Evolutionary conservation across 73 alveolate genomes (phyloP), one percentile per base, ranked within the genome.

Genomic region (Tetrahymena borealis): DNA sequence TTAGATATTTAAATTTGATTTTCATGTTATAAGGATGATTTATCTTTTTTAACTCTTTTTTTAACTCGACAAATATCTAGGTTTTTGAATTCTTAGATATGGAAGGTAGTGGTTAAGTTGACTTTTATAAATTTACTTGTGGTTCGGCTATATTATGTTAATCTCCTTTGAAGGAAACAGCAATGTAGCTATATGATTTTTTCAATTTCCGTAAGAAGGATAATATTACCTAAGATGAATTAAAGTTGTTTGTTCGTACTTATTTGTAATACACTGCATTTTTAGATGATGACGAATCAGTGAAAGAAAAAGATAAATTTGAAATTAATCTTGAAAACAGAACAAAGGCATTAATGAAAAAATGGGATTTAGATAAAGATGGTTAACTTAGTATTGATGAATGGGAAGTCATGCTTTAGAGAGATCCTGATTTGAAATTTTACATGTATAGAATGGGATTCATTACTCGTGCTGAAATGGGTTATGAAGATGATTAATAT

Each of bases 321-420:
- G n/a, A n/a, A n/a, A n/a, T n/a, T n/a, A n/a, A n/a, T n/a, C n/a
- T 93, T 3, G 42, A 38, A 39, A 91, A 93, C 9, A 93, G 79
- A 93, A 20, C 39, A 15, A 13, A 28, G 79, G 33, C 90, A 33
- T 85, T 60, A 60, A 24, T 93, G 40, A 41, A 38, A 31, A 93
- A 93, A 90, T 93, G 95, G 95, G 95, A 93, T 90, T 39, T 93
- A 90, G 95, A 93, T 85, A 93, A 78, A 85, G 95, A 93, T 85
- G 93, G 91, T 16, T 40, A 43, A 33, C 78, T 93, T 11, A 41
- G 91, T 32, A 39, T 90, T 38, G 95, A 78, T 38, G 95, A 93
- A 85, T 93, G 40, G 40, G 33, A 35, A 32, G 91, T 37, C 1
- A 79, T 93, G 91, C 39, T 93, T 85, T 10, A 90, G 20, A 93